Base-by-base conservation (phyloP, 78 protist genomes). In the Cavenderia fasciculata region DNA sequence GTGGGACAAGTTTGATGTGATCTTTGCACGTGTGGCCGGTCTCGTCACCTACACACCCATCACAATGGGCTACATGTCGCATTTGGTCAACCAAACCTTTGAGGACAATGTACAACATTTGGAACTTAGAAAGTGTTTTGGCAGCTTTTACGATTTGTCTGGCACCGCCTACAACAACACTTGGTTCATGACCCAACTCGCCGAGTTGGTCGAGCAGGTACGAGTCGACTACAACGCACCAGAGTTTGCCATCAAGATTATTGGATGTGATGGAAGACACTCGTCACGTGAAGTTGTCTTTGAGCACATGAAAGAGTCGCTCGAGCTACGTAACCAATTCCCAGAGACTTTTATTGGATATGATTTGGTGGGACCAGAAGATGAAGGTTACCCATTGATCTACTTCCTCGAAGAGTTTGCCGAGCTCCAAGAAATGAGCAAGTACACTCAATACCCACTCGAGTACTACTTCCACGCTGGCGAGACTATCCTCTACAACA, bases 351-450 rank as follows among this genome's bases (percentile, higher is more conserved):
- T 86, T 29, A 27, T 74, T 65, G 97, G 97, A 2, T 95, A 65
- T 47, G 97, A 95, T 59, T 63, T 95, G 3, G 95, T 92, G 0
- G 94, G 92, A 4, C 92, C 87, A 51, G 97, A 95, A 34, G 97
- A 95, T 74, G 44, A 66, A 4, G 94, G 95, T 7, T 74, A 95
- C 31, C 76, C 94, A 25, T 72, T 95, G 38, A n/a, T 68, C 0
- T 70, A 91, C 56, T 92, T 76, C 23, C 41, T 78, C 51, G 92
- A 84, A 19, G 61, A 66, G 61, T 73, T 95, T 46, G 27, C 75
- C 34, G 44, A 31, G 12, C 69, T 79, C 27, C 18, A 23, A 4
- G 44, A 46, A 85, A 21, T 31, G 8, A 31, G 70, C 0, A 5
- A 2, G 23, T 34, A 62, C 2, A n/a, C 34, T 10, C 23, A 33